Evolutionary conservation across 768 basidiomycete genomes (phyloP).

Genomic region (Lentinus tigrinus): DNA sequence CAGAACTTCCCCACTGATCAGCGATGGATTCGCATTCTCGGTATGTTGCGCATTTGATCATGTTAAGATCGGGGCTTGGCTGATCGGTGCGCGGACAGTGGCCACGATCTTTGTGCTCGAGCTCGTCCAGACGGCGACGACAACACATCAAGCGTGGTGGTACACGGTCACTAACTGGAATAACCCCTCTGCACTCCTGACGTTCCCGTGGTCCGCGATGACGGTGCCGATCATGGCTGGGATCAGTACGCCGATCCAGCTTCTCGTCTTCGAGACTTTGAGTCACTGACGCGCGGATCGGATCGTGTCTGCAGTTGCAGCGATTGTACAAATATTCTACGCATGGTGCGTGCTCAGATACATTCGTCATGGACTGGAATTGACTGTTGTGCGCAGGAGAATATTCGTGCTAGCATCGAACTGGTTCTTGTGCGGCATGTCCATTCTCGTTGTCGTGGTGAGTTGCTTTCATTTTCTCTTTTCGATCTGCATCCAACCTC

Average conservation of each 20-base stretch:
- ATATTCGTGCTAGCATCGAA: no score
- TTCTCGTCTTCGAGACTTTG: neutral
- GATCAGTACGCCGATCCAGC: conserved; percentile 11
- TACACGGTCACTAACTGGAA: conserved; percentile 24
- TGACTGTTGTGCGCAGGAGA: no score
- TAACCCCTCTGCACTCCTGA: conserved; percentile 17
- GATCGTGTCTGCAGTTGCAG: conserved; percentile 11
- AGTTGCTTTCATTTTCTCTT: no score
- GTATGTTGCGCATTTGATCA: neutral
- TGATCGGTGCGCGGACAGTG: no score
- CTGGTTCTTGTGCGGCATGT: no score
- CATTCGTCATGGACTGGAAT: no score
- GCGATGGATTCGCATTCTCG: neutral
- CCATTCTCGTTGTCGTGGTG: no score
- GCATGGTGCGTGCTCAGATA: conserved; percentile 16
- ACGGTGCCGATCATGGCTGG: conserved; percentile 20
- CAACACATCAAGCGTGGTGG: conserved; percentile 23
- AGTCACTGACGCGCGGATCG: neutral
- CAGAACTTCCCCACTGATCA: conserved; percentile 6
- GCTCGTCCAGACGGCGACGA: conserved; percentile 22
- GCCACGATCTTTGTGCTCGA: conserved; percentile 16
- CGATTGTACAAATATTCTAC: conserved; percentile 24
- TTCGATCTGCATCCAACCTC: neutral
- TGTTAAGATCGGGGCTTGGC: no score
- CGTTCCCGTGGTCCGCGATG: conserved; percentile 14